phyloP scores from a whole-genome alignment of 2,329 filamentous ascomycete genomes.

The Penicillium sclerotiorum region DNA sequence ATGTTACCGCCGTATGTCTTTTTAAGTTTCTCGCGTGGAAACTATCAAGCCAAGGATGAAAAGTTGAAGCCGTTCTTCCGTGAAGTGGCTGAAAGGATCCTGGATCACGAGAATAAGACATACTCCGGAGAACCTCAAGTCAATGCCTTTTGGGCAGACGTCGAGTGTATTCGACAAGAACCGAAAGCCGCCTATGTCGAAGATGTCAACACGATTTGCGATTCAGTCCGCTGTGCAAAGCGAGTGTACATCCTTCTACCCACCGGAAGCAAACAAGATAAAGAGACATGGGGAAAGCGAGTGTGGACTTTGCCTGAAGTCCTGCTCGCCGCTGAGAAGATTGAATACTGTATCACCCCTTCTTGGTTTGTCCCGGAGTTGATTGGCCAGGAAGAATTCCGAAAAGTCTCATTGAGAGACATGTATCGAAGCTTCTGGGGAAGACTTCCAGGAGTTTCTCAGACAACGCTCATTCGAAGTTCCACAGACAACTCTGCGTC shows the following conservation, averaged over 20 bases:
- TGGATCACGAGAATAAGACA: constrained; percentile 14
- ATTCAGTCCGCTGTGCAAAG: constrained; percentile 17
- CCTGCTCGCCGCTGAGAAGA: constrained; percentile 13
- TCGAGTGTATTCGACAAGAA: constrained; percentile 13
- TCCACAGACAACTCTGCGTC: no score
- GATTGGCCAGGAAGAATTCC: not conserved
- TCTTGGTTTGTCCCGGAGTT: not conserved
- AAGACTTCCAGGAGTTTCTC: no score
- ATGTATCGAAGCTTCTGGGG: constrained; percentile 23
- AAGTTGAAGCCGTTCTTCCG: constrained; percentile 5
- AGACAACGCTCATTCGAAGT: no score
- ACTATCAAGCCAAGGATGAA: constrained; percentile 6
- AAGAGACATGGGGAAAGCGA: constrained; percentile 13
- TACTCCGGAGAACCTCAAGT: constrained; percentile 1
- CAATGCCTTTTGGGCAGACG: constrained; percentile 19
- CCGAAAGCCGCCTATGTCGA: constrained; percentile 1
- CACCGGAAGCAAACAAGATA: constrained; percentile 1
- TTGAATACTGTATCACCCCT: constrained; percentile 7
- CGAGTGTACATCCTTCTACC: constrained; percentile 19
- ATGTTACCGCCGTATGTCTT: constrained; percentile 17
- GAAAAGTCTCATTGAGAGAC: constrained; percentile 10
- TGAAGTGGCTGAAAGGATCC: constrained; percentile 5
- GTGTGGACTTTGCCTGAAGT: constrained; percentile 18
- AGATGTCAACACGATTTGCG: constrained; percentile 21
- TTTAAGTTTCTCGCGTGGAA: constrained; percentile 18